These are phyloP conservation scores for Halophytophthora batemanensis DNA, from an alignment of 352 stramenopile genomes.

Conservation along the genomic window DNA sequence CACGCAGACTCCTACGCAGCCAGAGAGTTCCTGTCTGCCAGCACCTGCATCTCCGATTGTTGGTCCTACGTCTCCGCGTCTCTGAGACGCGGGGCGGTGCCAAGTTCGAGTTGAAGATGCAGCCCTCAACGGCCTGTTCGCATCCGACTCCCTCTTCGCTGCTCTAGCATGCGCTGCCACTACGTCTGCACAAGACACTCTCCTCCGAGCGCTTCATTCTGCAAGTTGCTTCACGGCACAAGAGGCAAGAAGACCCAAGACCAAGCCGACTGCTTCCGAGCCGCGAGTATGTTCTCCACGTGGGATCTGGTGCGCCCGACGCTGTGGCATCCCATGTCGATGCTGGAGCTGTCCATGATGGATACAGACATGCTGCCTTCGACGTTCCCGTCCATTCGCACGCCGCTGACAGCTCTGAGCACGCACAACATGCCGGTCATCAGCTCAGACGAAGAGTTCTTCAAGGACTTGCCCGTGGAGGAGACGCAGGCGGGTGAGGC, in stretches of 20 bases:
- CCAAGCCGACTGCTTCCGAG: constrained; percentile 2
- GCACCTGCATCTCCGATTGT: neutral
- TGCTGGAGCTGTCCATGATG: constrained; percentile 83
- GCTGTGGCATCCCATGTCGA: constrained; percentile 77
- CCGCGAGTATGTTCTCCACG: constrained; percentile 46
- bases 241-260: constrained; percentile 13
- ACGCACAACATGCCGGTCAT: constrained; percentile 35
- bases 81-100: neutral
- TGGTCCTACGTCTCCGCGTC: neutral
- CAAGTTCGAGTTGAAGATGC: neutral
- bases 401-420: constrained; percentile 30
- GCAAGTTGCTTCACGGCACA: constrained; percentile 11
- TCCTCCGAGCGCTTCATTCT: constrained; percentile 9
- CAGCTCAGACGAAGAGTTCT: constrained; percentile 74
- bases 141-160: too few species aligned
- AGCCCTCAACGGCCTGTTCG: neutral
- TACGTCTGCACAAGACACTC: too few species aligned
- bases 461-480: constrained; percentile 59
- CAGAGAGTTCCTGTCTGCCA: too few species aligned
- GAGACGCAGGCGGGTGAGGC: constrained; percentile 29
- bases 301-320: constrained; percentile 79
- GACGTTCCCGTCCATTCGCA: constrained; percentile 5
- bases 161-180: too few species aligned
- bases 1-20: neutral
- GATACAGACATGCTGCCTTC: constrained; percentile 50